These are phyloP conservation scores for Penicillium cosmopolitanum DNA, from an alignment of 495 filamentous ascomycete genomes.

Conservation along the genomic window DNA sequence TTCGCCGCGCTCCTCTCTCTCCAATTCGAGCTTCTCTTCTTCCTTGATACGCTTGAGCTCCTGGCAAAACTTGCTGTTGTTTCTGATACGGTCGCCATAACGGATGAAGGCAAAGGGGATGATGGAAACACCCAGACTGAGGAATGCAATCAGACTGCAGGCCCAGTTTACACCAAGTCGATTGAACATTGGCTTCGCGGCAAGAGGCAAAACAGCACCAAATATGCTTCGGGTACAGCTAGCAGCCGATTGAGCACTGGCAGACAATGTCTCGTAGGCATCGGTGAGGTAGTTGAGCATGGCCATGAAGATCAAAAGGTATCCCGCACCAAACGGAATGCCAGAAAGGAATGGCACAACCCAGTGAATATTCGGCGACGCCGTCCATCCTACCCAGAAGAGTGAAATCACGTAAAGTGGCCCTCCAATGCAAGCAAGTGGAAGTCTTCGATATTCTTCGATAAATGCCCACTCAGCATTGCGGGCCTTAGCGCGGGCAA, in stretches of 20 bases:
- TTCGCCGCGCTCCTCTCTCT: conserved; percentile 22
- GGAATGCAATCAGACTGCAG: conserved; percentile 45
- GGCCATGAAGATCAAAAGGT: conserved; percentile 50
- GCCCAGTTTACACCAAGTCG: conserved; percentile 48
- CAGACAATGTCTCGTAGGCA: conserved; percentile 47
- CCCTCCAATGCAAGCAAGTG: conserved; percentile 45
- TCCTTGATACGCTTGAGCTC: conserved; percentile 43
- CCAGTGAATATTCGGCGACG: conserved; percentile 43
- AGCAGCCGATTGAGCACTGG: conserved; percentile 46
- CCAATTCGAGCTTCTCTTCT: conserved; percentile 24
- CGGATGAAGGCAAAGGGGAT: conserved; percentile 43
- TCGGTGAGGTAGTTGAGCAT: conserved; percentile 53
- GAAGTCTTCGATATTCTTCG: conserved; percentile 46
- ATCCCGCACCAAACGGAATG: conserved; percentile 44
- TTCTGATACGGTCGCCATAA: conserved; percentile 39
- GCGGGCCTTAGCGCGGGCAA: conserved; percentile 39
- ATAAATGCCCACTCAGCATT: conserved; percentile 39
- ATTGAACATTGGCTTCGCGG: conserved; percentile 43
- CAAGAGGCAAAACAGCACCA: conserved; percentile 48
- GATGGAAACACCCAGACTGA: conserved; percentile 37
- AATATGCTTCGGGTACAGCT: conserved; percentile 44
- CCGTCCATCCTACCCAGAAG: conserved; percentile 47
- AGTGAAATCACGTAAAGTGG: conserved; percentile 43
- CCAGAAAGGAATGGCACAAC: conserved; percentile 43
- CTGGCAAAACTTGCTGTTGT: conserved; percentile 42